Percentiles rank a stretch among this genome's conserved stretches.
These are phyloP conservation scores for Nannizziopsis barbatae DNA, from an alignment of 2,329 filamentous ascomycete genomes.

Conservation along the genomic window DNA sequence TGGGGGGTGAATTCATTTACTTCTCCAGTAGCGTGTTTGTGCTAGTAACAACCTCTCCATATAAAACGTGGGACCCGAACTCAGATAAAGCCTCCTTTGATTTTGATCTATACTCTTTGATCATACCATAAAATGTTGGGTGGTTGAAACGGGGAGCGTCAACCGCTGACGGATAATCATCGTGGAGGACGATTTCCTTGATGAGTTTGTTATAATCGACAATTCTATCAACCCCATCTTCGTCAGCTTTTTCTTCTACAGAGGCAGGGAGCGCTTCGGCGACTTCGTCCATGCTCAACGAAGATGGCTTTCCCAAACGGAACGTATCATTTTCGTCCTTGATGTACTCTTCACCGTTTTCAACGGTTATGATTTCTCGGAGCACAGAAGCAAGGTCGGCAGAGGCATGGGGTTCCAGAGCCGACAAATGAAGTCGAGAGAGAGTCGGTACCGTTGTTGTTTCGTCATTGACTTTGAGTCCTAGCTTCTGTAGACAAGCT, in stretches of 20 bases:
- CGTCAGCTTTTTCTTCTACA: conserved; percentile 23
- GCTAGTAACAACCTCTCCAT: conserved; percentile 84
- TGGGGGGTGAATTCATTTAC: conserved; percentile 33
- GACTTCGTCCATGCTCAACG: conserved; percentile 48
- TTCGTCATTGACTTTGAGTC: conserved; percentile 63
- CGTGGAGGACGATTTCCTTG: conserved; percentile 65
- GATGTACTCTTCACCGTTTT: conserved; percentile 59
- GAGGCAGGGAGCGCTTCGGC: conserved; percentile 41
- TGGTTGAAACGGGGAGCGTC: conserved; percentile 83
- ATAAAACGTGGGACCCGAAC: conserved; percentile 71
- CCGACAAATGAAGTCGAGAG: conserved; percentile 72
- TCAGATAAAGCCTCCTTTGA: conserved; percentile 44
- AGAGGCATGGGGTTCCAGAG: conserved; percentile 51
- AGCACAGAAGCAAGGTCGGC: conserved; percentile 53
- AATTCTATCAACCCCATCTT: conserved; percentile 44
- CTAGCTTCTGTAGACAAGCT: conserved; percentile 67
- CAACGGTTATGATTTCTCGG: conserved; percentile 55
- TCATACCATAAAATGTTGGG: conserved; percentile 60
- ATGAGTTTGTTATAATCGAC: conserved; percentile 62
- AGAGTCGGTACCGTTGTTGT: conserved; percentile 62
- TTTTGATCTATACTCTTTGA: conserved; percentile 54
- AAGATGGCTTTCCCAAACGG: conserved; percentile 56
- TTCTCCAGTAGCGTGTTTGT: conserved; percentile 91
- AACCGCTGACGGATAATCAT: conserved; percentile 56
- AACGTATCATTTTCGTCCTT: conserved; percentile 76